These are phyloP conservation scores for Conidiobolus incongruus DNA, from an alignment of 371 early-diverging fungal species.

Conservation along the genomic window DNA sequence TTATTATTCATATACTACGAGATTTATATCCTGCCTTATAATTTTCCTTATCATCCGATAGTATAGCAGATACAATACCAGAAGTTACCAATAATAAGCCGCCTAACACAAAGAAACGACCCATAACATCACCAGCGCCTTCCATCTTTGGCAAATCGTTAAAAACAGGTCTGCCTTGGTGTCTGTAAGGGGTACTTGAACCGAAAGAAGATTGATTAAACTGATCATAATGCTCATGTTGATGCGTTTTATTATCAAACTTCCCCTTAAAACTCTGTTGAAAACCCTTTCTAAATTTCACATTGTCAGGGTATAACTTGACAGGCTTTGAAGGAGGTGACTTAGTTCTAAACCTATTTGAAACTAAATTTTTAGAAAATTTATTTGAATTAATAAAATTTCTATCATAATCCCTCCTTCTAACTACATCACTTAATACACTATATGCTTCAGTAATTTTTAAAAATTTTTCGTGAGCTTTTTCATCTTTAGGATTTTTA, in stretches of 20 bases:
- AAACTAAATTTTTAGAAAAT: not conserved
- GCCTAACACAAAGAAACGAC: too few relatives aligned
- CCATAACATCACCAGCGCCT: too few relatives aligned
- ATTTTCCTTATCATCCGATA: too few relatives aligned
- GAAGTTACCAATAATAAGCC: too few relatives aligned
- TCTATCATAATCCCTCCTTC: slow-evolving; percentile 55
- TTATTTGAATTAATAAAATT: not conserved
- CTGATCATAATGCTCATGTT: not conserved
- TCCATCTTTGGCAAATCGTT: too few relatives aligned
- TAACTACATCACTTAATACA: slow-evolving; percentile 40
- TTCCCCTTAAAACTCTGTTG: not conserved
- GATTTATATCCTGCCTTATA: too few relatives aligned
- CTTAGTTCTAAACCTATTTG: not conserved
- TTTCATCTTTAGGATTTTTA: slow-evolving; percentile 37
- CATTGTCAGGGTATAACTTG: not conserved
- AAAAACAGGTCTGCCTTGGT: too few relatives aligned
- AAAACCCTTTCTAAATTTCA: not conserved
- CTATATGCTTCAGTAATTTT: slow-evolving; percentile 74
- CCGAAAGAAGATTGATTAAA: too few relatives aligned
- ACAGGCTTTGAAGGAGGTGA: not conserved
- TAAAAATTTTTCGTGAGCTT: slow-evolving; percentile 40
- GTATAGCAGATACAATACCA: too few relatives aligned
- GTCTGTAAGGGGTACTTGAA: too few relatives aligned
- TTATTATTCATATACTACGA: too few relatives aligned
- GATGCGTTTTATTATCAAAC: not conserved